Evolutionary conservation across 495 filamentous ascomycete species (phyloP), one percentile per base, ranked within the genome.

Genomic region (Lophiotrema nucula): DNA sequence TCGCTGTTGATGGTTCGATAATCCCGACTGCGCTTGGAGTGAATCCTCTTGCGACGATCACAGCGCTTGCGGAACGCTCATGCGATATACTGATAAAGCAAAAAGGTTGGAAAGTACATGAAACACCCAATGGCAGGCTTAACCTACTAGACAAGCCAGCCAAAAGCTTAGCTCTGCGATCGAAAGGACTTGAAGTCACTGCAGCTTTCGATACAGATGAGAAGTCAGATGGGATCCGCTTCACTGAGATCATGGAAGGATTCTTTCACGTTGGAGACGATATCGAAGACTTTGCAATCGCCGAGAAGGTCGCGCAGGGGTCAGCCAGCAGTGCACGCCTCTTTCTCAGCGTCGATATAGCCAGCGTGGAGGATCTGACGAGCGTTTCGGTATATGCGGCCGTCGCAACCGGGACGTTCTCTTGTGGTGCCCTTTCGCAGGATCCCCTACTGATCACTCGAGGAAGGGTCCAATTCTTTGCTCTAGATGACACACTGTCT

Each of bases 11-110:
- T 67, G 83, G 69, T 23, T 76, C 83, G n/a, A 69, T 83, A 1
- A 78, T 89, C 53, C 84, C 85, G 1, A 81, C 80, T 28, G 76
- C 82, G n/a, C 69, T 88, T 12, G 83, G 83, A 6, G 81, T 82
- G 12, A 88, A 88, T 62, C 83, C 83, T n/a, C 80, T 86, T 53
- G 86, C 83, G 15, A 89, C 84, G 2, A 87, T 88, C 33, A 78
- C 84, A 0, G 83, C 85, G 18, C 74, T 89, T 22, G 82, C 85
- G 0, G 84, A 87, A 69, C 76, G 85, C 26, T 80, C 78, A 0
- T 74, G 87, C 10, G 78, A 80, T 47, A 67, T 70, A 2, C 76
- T 82, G 42, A 70, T 74, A 4, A 56, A 66, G 53, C 67, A 71
- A 31, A 51, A 73, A 12, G 61, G 65, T 1, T 73, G 82, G 25